Base-by-base conservation (phyloP, 2,329 filamentous ascomycete genomes). In the Fusarium albidum region DNA sequence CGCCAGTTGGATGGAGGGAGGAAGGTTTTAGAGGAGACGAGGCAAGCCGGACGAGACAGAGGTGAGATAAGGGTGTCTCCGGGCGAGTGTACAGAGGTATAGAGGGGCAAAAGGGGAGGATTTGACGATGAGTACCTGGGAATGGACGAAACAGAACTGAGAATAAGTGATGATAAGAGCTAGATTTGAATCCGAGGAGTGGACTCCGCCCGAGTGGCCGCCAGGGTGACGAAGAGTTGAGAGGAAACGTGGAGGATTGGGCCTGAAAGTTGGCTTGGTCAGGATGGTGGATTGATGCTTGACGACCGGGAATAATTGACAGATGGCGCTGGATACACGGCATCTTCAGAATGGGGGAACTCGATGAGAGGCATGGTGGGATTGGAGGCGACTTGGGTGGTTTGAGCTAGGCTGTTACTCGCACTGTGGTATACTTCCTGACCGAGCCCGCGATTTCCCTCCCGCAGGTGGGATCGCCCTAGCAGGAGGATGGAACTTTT, bases 381-480 rank as follows among this genome's bases (percentile, higher is more conserved):
- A 29, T 38, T 18, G 29, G 28, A 41, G 28, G 29, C n/a, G 31
- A 21, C 37, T 34, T 25, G 45, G n/a, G 34, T 39, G 27, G 31
- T 40, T 40, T 48, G n/a, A 21, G 21, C 5, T 21, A 21, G 21
- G 7, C 21, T 21, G 37, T 18, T 37, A 5, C 29, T 54, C 40
- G 39, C 57, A 60, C 57, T 60, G 57, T 60, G 33, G 7, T 4
- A 21, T 21, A 21, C 21, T 21, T 49, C 31, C 18, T 27, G 21
- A 15, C 29, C 45, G 37, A 49, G 32, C n/a, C n/a, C n/a, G n/a
- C 25, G 32, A 44, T 42, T 43, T 52, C 39, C 28, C 21, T 21
- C 21, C 57, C 53, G 39, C 57, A 60, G 57, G 57, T 54, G 34
- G 49, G 57, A 55, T 60, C 39, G 34, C 48, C 53, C 52, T 50